These are phyloP conservation scores for Phytophthora lateralis DNA, from an alignment of 352 stramenopile species.

Conservation along the genomic window DNA sequence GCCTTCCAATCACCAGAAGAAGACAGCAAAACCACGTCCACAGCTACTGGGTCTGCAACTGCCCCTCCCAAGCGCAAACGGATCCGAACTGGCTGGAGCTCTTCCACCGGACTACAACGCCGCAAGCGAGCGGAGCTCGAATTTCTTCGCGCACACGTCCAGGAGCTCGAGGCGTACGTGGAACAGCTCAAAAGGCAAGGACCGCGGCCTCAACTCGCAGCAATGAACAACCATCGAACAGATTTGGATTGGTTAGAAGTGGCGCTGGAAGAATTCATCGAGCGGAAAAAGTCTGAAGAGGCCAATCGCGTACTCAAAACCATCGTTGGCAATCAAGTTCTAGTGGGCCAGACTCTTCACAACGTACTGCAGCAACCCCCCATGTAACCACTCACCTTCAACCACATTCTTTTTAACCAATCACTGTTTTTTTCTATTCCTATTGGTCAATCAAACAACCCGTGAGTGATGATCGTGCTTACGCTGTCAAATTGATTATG, in stretches of 20 bases:
- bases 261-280: constrained; percentile 14
- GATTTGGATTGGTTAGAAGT: constrained; percentile 7
- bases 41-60: background rate
- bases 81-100: constrained; percentile 10
- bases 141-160: constrained; percentile 2
- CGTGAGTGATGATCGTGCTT: constrained; percentile 4
- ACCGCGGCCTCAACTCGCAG: background rate
- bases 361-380: background rate
- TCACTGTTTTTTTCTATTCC: background rate
- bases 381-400: background rate
- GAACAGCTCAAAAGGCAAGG: background rate
- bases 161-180: constrained; percentile 2
- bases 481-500: background rate
- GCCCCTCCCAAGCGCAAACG: constrained; percentile 3
- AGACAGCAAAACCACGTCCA: no score
- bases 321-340: constrained; percentile 6
- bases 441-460: background rate
- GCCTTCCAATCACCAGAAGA: background rate
- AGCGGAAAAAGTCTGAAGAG: constrained; percentile 21
- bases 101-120: constrained; percentile 2
- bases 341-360: constrained; percentile 1
- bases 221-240: background rate
- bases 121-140: constrained; percentile 1
- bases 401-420: background rate
- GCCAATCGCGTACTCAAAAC: constrained; percentile 14